Evolutionary conservation across 768 basidiomycete genomes (phyloP), one percentile per base, ranked within the genome.

Genomic region (Suillus decipiens): DNA sequence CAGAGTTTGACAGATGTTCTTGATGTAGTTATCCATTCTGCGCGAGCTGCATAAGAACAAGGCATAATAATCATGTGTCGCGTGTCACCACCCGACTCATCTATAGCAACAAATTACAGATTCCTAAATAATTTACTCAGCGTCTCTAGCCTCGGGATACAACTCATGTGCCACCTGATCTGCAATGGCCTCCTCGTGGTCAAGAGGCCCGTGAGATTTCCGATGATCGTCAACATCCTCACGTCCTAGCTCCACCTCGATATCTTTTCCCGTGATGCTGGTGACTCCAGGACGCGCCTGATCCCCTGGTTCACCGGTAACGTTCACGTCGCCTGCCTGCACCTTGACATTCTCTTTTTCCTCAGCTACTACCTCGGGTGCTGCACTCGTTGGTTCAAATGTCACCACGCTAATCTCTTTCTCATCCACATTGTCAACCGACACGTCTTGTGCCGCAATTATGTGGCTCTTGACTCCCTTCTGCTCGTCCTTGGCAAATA

Each of bases 401-500:
- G 24, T 61, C 4, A 71, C 66, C 22, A 79, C 75, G 63, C 77
- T 82, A 45, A 82, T 76, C 50, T 76, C 73, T 63, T 78, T 79
- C 17, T 69, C 70, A 14, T 63, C 69, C 47, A n/a, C 53, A 1
- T 48, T 14, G 0, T 31, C 24, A 3, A 64, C 69, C 9, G 67
- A 54, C 36, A 65, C 67, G 17, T 59, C 63, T 51, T 31, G 24
- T 22, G 63, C 64, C 15, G 65, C 53, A 0, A 64, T 66, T 39
- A 62, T 61, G 55, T 77, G 71, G 67, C 87, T 89, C 75, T 83
- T 84, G 54, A 78, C 70, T 7, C 85, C 81, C 54, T 79, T 79
- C 19, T 73, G 76, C 1, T 76, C 78, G 39, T 81, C 76, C 36
- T 79, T 82, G 0, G 81, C 89, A 69, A 94, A 94, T 63, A 93